These are phyloP conservation scores for Umbilicaria muhlenbergii DNA, from an alignment of 495 filamentous ascomycete genomes.

Conservation along the genomic window DNA sequence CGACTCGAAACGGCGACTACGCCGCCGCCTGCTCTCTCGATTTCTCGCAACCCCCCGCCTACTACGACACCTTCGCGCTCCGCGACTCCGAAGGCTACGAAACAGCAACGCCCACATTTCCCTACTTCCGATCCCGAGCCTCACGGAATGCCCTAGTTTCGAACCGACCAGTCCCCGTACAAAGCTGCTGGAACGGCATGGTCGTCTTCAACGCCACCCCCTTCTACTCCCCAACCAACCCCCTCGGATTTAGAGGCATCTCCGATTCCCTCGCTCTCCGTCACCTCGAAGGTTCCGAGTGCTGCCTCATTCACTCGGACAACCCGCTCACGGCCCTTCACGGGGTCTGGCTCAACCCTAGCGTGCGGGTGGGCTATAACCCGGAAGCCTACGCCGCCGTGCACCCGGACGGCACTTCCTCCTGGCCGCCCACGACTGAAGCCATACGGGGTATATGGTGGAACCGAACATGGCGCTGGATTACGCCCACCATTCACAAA, in stretches of 20 bases:
- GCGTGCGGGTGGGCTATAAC: slow-evolving; percentile 61
- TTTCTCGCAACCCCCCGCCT: slow-evolving; percentile 48
- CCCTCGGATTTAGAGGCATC: slow-evolving; percentile 54
- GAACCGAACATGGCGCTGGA: slow-evolving; percentile 41
- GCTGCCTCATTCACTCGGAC: slow-evolving; percentile 70
- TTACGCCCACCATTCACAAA: slow-evolving; percentile 22
- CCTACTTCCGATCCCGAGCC: slow-evolving; percentile 50
- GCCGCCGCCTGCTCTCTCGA: slow-evolving; percentile 74
- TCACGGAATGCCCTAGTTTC: slow-evolving; percentile 42
- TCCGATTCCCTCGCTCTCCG: slow-evolving; percentile 46
- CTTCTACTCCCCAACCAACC: slow-evolving; percentile 29
- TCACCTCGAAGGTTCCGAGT: slow-evolving; percentile 69
- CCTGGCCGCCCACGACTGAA: slow-evolving; percentile 23
- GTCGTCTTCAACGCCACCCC: slow-evolving; percentile 42
- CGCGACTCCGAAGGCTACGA: slow-evolving; percentile 52
- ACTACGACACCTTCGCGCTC: slow-evolving; percentile 78
- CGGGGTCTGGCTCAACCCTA: slow-evolving; percentile 65
- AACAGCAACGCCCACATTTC: slow-evolving; percentile 50
- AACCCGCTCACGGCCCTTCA: slow-evolving; percentile 35
- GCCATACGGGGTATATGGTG: slow-evolving; percentile 36
- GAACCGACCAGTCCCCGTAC: slow-evolving; percentile 47
- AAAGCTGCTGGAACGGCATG: slow-evolving; percentile 78
- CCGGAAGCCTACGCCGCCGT: slow-evolving; percentile 38
- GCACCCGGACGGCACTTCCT: slow-evolving; percentile 16
- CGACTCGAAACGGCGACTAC: slow-evolving; percentile 56